Evolutionary conservation across 805 yeast species (phyloP).

Genomic region (Candida nanaspora): DNA sequence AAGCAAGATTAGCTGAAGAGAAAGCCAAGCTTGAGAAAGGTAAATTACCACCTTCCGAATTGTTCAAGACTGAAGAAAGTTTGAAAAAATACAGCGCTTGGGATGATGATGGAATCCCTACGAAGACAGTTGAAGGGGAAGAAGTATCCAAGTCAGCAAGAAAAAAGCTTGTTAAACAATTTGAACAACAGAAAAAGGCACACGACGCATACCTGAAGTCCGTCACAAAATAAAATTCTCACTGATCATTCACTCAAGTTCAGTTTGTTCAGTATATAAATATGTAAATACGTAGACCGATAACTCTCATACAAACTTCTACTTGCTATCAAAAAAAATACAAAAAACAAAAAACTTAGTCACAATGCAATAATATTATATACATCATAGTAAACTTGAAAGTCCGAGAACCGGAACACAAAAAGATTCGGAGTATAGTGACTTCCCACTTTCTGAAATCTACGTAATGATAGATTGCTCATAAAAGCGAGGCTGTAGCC

Average conservation of each 20-base stretch:
- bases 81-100: slow-evolving; percentile 49
- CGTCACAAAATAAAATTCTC: neutral
- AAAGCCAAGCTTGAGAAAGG: slow-evolving; percentile 69
- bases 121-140: slow-evolving; percentile 67
- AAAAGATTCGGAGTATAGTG: too few species aligned
- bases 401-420: too few species aligned
- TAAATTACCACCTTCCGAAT: slow-evolving; percentile 56
- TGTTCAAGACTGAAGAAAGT: slow-evolving; percentile 54
- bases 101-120: slow-evolving; percentile 84
- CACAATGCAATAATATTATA: too few species aligned
- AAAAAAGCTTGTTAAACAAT: slow-evolving; percentile 76
- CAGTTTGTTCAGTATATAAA: neutral
- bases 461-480: too few species aligned
- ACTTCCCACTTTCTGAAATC: too few species aligned
- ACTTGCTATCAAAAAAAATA: too few species aligned
- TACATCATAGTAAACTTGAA: too few species aligned
- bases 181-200: slow-evolving; percentile 75
- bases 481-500: too few species aligned
- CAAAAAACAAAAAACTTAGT: too few species aligned
- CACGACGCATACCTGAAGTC: slow-evolving; percentile 52
- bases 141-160: slow-evolving; percentile 78
- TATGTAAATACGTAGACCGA: neutral
- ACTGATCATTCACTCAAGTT: neutral
- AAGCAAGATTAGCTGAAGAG: slow-evolving; percentile 45
- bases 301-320: too few species aligned